A percentile compares a stretch with the other conserved stretches of the same genome.
phyloP scores from a whole-genome alignment of 148 eudicot genomes.

The Hydrangea macrophylla region DNA sequence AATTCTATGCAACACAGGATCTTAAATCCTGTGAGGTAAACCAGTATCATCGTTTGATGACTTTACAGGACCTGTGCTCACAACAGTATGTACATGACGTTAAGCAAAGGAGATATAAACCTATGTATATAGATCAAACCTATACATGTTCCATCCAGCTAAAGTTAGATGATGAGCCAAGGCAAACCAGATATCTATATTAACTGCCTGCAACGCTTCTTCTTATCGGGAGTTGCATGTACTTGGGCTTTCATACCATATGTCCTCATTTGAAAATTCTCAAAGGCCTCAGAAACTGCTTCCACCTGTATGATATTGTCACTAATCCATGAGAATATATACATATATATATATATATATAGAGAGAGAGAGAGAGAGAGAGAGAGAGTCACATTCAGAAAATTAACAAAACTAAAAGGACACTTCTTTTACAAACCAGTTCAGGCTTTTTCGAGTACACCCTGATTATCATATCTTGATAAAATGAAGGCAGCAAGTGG shows the following conservation, averaged over 20 bases:
- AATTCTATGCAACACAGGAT: too few relatives aligned
- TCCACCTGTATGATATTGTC: constrained; percentile 44
- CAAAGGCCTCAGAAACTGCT: constrained; percentile 75
- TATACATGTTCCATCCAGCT: constrained; percentile 11
- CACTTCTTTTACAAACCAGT: constrained; percentile 38
- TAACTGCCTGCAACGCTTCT: constrained; percentile 28
- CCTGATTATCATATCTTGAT: constrained; percentile 73
- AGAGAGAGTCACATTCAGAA: not conserved
- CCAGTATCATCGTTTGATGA: too few relatives aligned
- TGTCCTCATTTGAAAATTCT: constrained; percentile 55
- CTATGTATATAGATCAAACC: not conserved
- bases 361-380: not conserved
- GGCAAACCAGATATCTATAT: not conserved
- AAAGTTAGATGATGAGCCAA: not conserved
- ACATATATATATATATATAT: too few relatives aligned
- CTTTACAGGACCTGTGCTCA: too few relatives aligned
- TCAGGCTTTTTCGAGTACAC: constrained; percentile 83
- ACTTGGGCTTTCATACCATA: constrained; percentile 70
- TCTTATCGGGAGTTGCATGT: constrained; percentile 78
- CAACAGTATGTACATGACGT: too few relatives aligned
- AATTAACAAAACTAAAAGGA: not conserved
- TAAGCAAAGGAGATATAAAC: too few relatives aligned
- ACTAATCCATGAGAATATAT: not conserved
- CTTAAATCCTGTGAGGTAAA: too few relatives aligned
- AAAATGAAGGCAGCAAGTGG: constrained; percentile 63